Percentiles rank a stretch among this genome's conserved stretches.
Conservation (phyloP, 1,284 basidiomycete genomes). For the Trametes hirsuta region DNA sequence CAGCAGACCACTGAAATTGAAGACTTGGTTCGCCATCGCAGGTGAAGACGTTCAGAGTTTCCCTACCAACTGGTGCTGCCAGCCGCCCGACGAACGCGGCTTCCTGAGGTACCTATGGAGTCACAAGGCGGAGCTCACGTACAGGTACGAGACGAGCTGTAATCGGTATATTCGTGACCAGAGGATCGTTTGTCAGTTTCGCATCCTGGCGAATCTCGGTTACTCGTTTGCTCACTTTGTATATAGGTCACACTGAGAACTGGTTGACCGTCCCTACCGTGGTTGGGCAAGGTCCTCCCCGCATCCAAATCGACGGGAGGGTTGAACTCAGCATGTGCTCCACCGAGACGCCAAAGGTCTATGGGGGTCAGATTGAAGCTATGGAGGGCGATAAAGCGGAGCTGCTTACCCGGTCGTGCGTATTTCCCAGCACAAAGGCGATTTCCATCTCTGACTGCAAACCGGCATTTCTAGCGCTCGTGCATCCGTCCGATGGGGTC, state of each 20-base stretch:
- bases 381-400: too few relatives aligned
- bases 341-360: not conserved
- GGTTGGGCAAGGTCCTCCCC: not conserved
- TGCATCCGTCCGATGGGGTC: too few relatives aligned
- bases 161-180: not conserved
- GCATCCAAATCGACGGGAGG: not conserved
- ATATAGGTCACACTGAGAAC: not conserved
- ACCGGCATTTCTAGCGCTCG: too few relatives aligned
- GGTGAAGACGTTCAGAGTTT: not conserved
- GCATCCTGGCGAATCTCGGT: not conserved
- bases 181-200: not conserved
- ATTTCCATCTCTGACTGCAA: too few relatives aligned
- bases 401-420: too few relatives aligned
- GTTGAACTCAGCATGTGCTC: not conserved
- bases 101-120: not conserved
- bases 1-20: conserved; percentile 18
- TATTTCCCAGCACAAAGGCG: too few relatives aligned
- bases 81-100: not conserved
- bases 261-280: not conserved
- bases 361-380: not conserved
- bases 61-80: not conserved
- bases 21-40: conserved; percentile 22
- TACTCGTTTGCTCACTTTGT: not conserved
- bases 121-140: not conserved
- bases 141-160: not conserved